Percentiles rank a stretch among this genome's conserved stretches.
These are phyloP conservation scores for Ophiosphaerella narmari DNA, from an alignment of 2,329 filamentous ascomycete genomes.

Conservation along the genomic window DNA sequence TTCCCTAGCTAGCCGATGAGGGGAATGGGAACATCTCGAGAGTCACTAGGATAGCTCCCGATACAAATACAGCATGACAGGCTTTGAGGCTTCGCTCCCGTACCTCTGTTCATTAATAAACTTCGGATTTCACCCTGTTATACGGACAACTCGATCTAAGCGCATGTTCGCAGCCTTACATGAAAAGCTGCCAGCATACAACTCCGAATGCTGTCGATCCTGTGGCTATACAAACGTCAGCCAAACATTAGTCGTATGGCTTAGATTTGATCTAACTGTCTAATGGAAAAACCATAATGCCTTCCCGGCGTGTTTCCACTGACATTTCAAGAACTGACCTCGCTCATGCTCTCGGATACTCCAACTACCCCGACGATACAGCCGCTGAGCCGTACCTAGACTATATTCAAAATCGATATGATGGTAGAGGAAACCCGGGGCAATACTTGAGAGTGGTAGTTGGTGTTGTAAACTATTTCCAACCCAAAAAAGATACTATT, in stretches of 20 bases:
- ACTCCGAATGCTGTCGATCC: background rate
- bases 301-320: background rate
- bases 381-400: conserved; percentile 22
- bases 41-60: too few relatives aligned
- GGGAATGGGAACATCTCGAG: too few relatives aligned
- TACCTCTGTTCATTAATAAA: too few relatives aligned
- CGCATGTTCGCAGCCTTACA: too few relatives aligned
- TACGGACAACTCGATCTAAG: too few relatives aligned
- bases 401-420: conserved; percentile 20
- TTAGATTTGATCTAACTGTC: too few relatives aligned
- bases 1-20: too few relatives aligned
- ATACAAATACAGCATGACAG: too few relatives aligned
- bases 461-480: conserved; percentile 18
- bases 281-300: background rate
- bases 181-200: background rate
- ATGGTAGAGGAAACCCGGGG: conserved; percentile 9
- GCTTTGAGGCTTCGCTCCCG: too few relatives aligned
- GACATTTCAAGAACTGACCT: conserved; percentile 11
- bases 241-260: too few relatives aligned
- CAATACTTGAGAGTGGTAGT: conserved; percentile 16
- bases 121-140: too few relatives aligned
- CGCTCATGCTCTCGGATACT: conserved; percentile 14
- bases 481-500: background rate
- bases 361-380: conserved; percentile 6
- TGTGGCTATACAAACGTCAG: too few relatives aligned